A percentile compares a stretch with the other conserved stretches of the same genome.
Evolutionary conservation across 352 stramenopile genomes (phyloP).

Genomic region (Globisporangium abappressorium): DNA sequence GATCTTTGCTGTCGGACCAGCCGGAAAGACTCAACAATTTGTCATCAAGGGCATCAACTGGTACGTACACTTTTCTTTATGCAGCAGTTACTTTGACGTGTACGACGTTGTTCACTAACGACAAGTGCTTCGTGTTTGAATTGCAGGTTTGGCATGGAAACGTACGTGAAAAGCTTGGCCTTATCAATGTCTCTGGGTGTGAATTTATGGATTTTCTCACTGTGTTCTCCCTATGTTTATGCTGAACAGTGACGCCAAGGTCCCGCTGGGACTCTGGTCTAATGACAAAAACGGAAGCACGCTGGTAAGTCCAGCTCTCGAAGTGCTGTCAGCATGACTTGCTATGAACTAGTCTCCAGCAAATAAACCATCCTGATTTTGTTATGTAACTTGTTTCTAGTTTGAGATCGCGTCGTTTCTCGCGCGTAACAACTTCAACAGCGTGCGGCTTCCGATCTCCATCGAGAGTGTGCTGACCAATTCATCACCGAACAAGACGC

Average conservation of each 20-base stretch:
- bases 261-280: conserved; percentile 62
- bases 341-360: no score
- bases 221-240: not conserved
- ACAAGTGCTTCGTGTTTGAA: no score
- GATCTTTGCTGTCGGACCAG: conserved; percentile 18
- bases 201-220: not conserved
- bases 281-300: conserved; percentile 60
- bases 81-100: no score
- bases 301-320: conserved; percentile 20
- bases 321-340: not conserved
- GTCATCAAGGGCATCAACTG: conserved; percentile 20
- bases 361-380: not conserved
- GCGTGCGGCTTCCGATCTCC: conserved; percentile 40
- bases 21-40: conserved; percentile 16
- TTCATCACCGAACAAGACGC: conserved; percentile 22
- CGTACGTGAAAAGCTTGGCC: conserved; percentile 4
- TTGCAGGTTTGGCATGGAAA: conserved; percentile 21
- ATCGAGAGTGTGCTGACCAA: conserved; percentile 36
- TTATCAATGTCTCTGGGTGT: not conserved
- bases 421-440: conserved; percentile 47
- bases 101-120: not conserved
- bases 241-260: conserved; percentile 26
- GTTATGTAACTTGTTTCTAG: conserved; percentile 7
- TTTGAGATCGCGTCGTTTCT: conserved; percentile 47
- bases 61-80: not conserved